Evolutionary conservation across 2,329 filamentous ascomycete species (phyloP).

Genomic region (Metarhizium anisopliae): DNA sequence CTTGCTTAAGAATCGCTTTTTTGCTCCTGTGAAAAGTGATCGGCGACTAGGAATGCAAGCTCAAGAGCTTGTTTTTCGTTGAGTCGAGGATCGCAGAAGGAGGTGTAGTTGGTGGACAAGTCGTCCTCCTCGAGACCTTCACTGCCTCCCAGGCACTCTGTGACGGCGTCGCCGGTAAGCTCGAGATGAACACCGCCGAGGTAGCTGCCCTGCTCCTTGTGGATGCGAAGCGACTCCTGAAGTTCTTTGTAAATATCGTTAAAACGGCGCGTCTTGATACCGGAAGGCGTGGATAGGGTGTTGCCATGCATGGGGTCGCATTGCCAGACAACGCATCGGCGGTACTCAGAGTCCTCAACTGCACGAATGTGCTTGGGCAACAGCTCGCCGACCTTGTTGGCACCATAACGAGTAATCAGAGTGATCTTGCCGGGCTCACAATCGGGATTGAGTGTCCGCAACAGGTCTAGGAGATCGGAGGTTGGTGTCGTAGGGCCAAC

Average conservation of each 20-base stretch:
- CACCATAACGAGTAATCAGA: conserved; percentile 91
- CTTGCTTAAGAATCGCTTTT: conserved; percentile 7
- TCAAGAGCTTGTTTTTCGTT: conserved; percentile 98
- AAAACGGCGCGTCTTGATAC: conserved; percentile 90
- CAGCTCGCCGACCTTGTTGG: conserved; percentile 62
- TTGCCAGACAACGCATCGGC: conserved; percentile 75
- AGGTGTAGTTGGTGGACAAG: conserved; percentile 83
- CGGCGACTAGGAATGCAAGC: conserved; percentile 85
- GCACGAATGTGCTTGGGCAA: conserved; percentile 81
- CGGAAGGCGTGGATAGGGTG: conserved; percentile 57
- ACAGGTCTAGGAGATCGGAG: conserved; percentile 65
- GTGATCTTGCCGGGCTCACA: conserved; percentile 88
- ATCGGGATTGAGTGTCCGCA: conserved; percentile 76
- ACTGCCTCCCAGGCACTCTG: conserved; percentile 88
- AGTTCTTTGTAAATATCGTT: conserved; percentile 83
- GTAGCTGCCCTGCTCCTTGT: conserved; percentile 74
- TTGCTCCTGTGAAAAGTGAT: conserved; percentile 50
- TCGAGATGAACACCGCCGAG: conserved; percentile 93
- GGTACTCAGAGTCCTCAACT: conserved; percentile 69
- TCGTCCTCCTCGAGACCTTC: conserved; percentile 83
- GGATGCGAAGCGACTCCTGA: conserved; percentile 72
- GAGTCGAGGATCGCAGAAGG: conserved; percentile 87
- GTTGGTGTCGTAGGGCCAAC: conserved; percentile 79
- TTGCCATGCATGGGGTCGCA: conserved; percentile 98
- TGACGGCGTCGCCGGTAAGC: conserved; percentile 90